A percentile compares a stretch with the other conserved stretches of the same genome.
These are phyloP conservation scores for Neurospora sp. DNA, from an alignment of 495 filamentous ascomycete species.

Conservation along the genomic window DNA sequence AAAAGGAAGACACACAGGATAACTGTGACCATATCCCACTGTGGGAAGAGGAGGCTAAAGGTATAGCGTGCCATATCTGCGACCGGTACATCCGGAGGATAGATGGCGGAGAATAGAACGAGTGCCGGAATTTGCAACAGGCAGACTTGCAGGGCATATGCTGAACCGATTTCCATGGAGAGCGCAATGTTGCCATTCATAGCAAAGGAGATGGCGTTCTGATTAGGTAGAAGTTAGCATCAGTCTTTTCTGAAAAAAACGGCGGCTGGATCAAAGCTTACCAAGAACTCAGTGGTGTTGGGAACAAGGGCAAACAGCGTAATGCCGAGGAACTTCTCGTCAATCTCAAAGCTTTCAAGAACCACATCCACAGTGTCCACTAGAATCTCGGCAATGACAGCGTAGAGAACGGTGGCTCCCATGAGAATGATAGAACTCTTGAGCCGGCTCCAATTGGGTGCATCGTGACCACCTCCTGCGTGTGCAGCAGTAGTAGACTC, in stretches of 20 bases:
- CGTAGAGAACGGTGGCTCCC: slow-evolving; percentile 85
- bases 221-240: slow-evolving; percentile 24
- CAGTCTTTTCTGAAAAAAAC: not conserved
- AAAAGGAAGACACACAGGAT: slow-evolving; percentile 96
- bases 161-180: slow-evolving; percentile 97
- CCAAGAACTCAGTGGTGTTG: slow-evolving; percentile 96
- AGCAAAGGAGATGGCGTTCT: slow-evolving; percentile 98
- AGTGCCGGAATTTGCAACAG: slow-evolving; percentile 92
- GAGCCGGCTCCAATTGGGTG: slow-evolving; percentile 89
- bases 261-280: slow-evolving; percentile 31
- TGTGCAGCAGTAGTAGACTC: slow-evolving; percentile 18
- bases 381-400: slow-evolving; percentile 91
- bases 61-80: slow-evolving; percentile 61
- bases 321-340: slow-evolving; percentile 97
- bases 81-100: slow-evolving; percentile 25
- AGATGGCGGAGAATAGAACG: slow-evolving; percentile 75
- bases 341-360: slow-evolving; percentile 76
- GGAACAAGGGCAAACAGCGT: slow-evolving; percentile 95
- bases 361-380: slow-evolving; percentile 96
- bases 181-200: slow-evolving; percentile 99
- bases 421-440: slow-evolving; percentile 87
- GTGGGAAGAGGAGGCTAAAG: slow-evolving; percentile 92
- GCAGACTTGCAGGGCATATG: slow-evolving; percentile 94
- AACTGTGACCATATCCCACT: slow-evolving; percentile 98
- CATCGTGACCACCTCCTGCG: slow-evolving; percentile 65